Evolutionary conservation across 2,329 filamentous ascomycete species (phyloP).

Genomic region (Hyphodiscus sp.): DNA sequence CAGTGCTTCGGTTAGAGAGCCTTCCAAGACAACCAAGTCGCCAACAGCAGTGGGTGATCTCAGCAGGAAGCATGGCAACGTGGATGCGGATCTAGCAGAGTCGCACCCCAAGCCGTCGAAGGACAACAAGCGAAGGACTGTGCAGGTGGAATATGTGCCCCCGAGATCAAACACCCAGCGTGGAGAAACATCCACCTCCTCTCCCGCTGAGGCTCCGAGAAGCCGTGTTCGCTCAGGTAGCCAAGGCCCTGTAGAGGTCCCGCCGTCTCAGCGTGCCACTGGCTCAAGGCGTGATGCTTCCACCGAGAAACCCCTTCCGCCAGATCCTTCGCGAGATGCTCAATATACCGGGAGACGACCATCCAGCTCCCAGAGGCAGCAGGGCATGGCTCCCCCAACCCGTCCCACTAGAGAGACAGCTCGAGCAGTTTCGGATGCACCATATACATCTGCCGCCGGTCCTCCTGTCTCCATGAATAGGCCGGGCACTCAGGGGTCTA

Average conservation of each 20-base stretch:
- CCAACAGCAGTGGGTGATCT: slow-evolving; percentile 54
- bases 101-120: slow-evolving; percentile 60
- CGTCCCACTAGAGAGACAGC: slow-evolving; percentile 44
- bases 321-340: slow-evolving; percentile 48
- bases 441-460: slow-evolving; percentile 42
- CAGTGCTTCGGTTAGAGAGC: slow-evolving; percentile 88
- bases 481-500: slow-evolving; percentile 76
- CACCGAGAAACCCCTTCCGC: slow-evolving; percentile 53
- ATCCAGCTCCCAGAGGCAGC: slow-evolving; percentile 26
- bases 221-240: slow-evolving; percentile 49
- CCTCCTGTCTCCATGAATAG: slow-evolving; percentile 42
- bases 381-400: slow-evolving; percentile 38
- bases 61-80: slow-evolving; percentile 65
- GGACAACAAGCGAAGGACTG: slow-evolving; percentile 86
- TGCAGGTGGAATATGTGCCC: slow-evolving; percentile 96
- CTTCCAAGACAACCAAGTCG: slow-evolving; percentile 60
- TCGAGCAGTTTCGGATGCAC: slow-evolving; percentile 48
- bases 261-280: slow-evolving; percentile 10
- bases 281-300: slow-evolving; percentile 32
- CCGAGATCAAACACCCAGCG: slow-evolving; percentile 80
- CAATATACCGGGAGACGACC: slow-evolving; percentile 36
- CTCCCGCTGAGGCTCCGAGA: slow-evolving; percentile 31
- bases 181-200: slow-evolving; percentile 35
- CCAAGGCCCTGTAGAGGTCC: slow-evolving; percentile 44
- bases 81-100: slow-evolving; percentile 59